Evolutionary conservation across 1,284 basidiomycete genomes (phyloP).

Genomic region (Sporisorium reilianum): DNA sequence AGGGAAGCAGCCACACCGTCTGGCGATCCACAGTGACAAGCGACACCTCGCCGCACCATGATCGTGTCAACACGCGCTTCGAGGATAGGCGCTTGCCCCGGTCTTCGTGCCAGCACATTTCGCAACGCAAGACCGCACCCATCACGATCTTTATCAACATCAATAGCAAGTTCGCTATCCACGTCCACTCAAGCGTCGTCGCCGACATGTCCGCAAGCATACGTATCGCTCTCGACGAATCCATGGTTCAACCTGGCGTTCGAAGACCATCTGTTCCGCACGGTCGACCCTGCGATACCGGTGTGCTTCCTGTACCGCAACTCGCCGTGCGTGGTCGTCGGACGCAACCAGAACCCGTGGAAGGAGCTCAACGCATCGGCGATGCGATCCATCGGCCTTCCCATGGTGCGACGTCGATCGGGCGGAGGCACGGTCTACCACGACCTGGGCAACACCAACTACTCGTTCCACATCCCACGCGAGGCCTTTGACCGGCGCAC

Average conservation of each 20-base stretch:
- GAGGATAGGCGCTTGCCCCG: neutral
- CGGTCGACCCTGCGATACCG: slow-evolving; percentile 28
- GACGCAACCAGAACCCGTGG: slow-evolving; percentile 98
- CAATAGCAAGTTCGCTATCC: slow-evolving; percentile 1
- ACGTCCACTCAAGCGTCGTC: neutral
- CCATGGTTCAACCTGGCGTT: slow-evolving; percentile 93
- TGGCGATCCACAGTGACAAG: neutral
- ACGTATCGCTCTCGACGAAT: slow-evolving; percentile 83
- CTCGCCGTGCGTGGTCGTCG: slow-evolving; percentile 89
- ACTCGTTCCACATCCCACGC: slow-evolving; percentile 90
- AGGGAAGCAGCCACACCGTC: neutral
- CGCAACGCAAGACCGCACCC: neutral
- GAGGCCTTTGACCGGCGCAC: slow-evolving; percentile 81
- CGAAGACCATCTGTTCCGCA: slow-evolving; percentile 75
- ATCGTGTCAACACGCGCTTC: neutral
- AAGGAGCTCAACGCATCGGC: slow-evolving; percentile 86
- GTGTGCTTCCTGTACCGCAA: slow-evolving; percentile 91
- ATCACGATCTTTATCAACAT: neutral
- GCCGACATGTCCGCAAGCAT: slow-evolving; percentile 71
- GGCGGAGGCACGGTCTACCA: slow-evolving; percentile 98
- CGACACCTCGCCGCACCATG: neutral
- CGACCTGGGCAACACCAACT: slow-evolving; percentile 98
- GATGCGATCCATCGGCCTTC: slow-evolving; percentile 75
- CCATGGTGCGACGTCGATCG: slow-evolving; percentile 86
- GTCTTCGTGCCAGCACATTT: neutral